Conservation (phyloP, 169 alveolate species). For the Plasmodium inui region DNA sequence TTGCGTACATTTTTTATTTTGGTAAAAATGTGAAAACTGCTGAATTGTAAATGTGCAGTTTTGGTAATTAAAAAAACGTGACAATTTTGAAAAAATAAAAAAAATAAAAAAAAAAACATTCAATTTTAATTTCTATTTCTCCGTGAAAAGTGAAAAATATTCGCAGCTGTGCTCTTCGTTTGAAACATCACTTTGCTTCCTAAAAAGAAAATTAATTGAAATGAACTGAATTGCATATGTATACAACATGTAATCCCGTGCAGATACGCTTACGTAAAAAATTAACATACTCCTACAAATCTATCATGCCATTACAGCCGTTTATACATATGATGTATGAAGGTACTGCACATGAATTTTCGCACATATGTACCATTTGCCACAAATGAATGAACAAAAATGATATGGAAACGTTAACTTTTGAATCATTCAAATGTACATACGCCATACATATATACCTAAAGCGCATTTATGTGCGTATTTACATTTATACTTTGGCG, state of each 20-base stretch:
- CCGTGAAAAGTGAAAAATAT: conserved; percentile 1
- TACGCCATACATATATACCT: conserved; percentile 8
- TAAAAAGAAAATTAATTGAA: not conserved
- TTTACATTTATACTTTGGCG: not conserved
- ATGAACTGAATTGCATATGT: not conserved
- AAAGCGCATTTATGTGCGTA: not conserved
- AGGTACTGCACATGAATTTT: not conserved
- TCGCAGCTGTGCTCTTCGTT: conserved; percentile 6
- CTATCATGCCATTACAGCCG: not conserved
- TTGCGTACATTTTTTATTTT: conserved; percentile 2
- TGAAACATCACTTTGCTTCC: not conserved
- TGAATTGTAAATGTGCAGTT: conserved; percentile 50
- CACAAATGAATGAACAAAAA: not conserved
- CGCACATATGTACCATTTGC: not conserved
- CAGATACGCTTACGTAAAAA: not conserved
- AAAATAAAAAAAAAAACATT: not conserved
- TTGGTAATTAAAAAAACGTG: conserved; percentile 11
- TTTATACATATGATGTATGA: not conserved
- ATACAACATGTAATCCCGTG: not conserved
- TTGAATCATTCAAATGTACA: conserved; percentile 4
- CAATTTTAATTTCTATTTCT: conserved; percentile 17
- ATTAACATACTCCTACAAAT: conserved; percentile 7
- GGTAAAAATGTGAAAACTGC: conserved; percentile 23
- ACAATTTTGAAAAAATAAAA: not conserved
- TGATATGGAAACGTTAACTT: not conserved